phyloP scores from a whole-genome alignment of 75 land plant genomes.

The Picea glauca region DNA sequence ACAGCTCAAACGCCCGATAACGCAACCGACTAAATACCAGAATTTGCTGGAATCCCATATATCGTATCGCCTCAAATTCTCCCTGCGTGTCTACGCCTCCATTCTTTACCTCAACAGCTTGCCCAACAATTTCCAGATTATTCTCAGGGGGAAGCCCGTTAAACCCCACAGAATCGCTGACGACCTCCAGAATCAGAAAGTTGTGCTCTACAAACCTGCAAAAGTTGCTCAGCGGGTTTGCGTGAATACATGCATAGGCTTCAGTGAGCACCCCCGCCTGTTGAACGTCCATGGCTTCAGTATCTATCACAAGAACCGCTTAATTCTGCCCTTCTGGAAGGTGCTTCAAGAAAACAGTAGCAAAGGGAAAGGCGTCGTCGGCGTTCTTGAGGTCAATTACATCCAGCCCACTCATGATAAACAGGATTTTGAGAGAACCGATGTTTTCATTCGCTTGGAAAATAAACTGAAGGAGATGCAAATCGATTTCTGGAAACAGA shows the following conservation, averaged over 20 bases:
- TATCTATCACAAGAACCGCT: constrained; percentile 36
- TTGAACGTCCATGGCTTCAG: constrained; percentile 34
- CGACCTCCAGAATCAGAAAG: constrained; percentile 14
- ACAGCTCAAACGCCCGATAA: neutral
- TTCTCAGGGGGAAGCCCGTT: constrained; percentile 20
- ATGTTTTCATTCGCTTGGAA: constrained; percentile 25
- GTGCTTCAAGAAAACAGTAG: constrained; percentile 26
- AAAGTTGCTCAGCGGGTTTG: neutral
- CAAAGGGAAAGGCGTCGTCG: constrained; percentile 27
- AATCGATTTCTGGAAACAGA: constrained; percentile 18
- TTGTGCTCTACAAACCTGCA: constrained; percentile 21
- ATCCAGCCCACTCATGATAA: neutral
- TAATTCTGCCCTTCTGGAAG: constrained; percentile 34
- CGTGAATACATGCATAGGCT: constrained; percentile 24
- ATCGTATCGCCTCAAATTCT: too few relatives aligned
- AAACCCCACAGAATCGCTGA: constrained; percentile 25
- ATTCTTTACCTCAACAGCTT: constrained; percentile 22
- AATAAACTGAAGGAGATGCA: constrained; percentile 25
- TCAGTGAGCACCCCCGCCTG: constrained; percentile 21
- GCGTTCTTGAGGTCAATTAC: constrained; percentile 35
- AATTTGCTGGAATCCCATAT: too few relatives aligned
- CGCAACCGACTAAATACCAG: too few relatives aligned
- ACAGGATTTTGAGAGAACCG: constrained; percentile 8
- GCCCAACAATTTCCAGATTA: constrained; percentile 22
- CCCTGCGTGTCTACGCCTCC: constrained; percentile 18